Percentiles rank a stretch among this genome's conserved stretches.
Conservation (phyloP, 768 basidiomycete genomes). For the Ephemerocybe angulata region DNA sequence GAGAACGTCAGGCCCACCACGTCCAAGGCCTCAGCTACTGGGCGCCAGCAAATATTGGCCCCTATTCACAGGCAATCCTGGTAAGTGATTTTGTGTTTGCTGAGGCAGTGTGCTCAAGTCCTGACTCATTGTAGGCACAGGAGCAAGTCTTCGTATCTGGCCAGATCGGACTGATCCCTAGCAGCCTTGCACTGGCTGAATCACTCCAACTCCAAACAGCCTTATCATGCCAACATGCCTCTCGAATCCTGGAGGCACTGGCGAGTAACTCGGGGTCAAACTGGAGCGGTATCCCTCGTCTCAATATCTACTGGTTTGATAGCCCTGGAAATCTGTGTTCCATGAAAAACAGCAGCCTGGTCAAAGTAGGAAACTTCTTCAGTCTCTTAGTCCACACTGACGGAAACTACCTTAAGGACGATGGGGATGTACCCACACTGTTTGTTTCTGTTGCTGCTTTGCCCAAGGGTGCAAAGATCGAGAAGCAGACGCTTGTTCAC, state of each 20-base stretch:
- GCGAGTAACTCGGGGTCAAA: constrained; percentile 44
- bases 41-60: constrained; percentile 99
- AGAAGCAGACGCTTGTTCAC: constrained; percentile 74
- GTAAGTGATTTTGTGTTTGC: too few species aligned
- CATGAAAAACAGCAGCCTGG: constrained; percentile 34
- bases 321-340: constrained; percentile 33
- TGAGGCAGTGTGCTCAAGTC: too few species aligned
- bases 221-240: constrained; percentile 76
- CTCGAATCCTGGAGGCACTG: constrained; percentile 61
- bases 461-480: constrained; percentile 68
- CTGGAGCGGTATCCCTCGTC: constrained; percentile 63
- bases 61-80: constrained; percentile 90
- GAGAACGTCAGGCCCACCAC: constrained; percentile 73
- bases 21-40: constrained; percentile 97
- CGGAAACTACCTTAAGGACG: constrained; percentile 9
- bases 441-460: constrained; percentile 61
- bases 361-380: constrained; percentile 13
- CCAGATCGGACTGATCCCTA: constrained; percentile 88
- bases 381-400: neutral
- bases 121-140: constrained; percentile 66
- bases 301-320: constrained; percentile 72
- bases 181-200: constrained; percentile 60
- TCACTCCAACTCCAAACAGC: constrained; percentile 65
- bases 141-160: constrained; percentile 87
- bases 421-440: constrained; percentile 35